A percentile compares a stretch with the other conserved stretches of the same genome.
Conservation (phyloP, 257 asterid species). For the Scutellaria minor region DNA sequence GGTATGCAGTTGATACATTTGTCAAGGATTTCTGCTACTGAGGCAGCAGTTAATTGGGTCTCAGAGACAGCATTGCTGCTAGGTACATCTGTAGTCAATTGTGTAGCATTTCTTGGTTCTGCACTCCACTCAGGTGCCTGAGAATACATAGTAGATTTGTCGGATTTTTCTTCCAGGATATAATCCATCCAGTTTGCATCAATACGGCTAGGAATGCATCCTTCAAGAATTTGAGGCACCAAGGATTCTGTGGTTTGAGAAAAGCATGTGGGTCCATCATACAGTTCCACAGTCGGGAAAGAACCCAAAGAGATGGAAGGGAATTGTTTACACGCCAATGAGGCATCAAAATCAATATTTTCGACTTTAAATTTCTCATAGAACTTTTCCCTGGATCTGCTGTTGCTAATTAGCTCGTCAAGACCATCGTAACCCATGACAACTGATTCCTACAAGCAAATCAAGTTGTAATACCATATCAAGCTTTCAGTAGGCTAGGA, state of each 20-base stretch:
- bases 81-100: constrained; percentile 42
- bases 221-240: constrained; percentile 62
- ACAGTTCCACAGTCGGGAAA: constrained; percentile 71
- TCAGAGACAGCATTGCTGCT: constrained; percentile 38
- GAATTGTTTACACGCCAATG: constrained; percentile 67
- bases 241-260: constrained; percentile 49
- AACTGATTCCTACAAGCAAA: constrained; percentile 66
- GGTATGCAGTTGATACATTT: constrained; percentile 62
- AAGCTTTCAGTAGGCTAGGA: constrained; percentile 14
- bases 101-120: constrained; percentile 46
- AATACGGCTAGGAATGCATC: constrained; percentile 50
- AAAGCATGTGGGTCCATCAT: constrained; percentile 55
- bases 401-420: constrained; percentile 59
- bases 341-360: constrained; percentile 57
- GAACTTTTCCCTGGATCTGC: constrained; percentile 46
- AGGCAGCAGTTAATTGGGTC: constrained; percentile 45
- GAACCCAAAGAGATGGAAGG: constrained; percentile 75
- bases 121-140: constrained; percentile 40
- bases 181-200: constrained; percentile 57
- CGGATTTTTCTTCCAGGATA: constrained; percentile 43
- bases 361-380: constrained; percentile 43
- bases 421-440: constrained; percentile 65
- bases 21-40: constrained; percentile 71
- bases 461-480: constrained; percentile 34
- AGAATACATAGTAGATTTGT: constrained; percentile 40